Percentiles rank a stretch among this genome's conserved stretches.
These are phyloP conservation scores for Persicaria tinctoria DNA, from an alignment of 148 eudicot species.

Conservation along the genomic window DNA sequence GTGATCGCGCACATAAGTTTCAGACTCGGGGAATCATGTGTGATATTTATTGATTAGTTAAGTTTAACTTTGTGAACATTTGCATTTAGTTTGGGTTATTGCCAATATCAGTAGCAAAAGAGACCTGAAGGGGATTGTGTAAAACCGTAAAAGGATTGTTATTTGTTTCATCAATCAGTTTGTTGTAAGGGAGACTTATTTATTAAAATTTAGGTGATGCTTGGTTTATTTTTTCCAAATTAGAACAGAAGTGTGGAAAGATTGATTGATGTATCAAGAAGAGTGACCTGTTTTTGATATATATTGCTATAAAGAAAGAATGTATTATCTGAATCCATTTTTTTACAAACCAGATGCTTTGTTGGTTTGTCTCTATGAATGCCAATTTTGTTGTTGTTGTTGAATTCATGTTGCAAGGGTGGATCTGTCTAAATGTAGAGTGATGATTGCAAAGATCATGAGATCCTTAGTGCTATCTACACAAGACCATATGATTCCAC, in stretches of 20 bases:
- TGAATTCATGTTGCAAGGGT: too few species aligned
- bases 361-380: not conserved
- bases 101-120: not conserved
- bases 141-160: not conserved
- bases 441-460: too few species aligned
- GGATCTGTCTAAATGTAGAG: too few species aligned
- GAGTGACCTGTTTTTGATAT: not conserved
- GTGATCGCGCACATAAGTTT: not conserved
- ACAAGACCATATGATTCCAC: too few species aligned
- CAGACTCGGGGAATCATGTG: not conserved
- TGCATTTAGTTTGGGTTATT: not conserved
- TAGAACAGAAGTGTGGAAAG: not conserved
- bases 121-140: not conserved
- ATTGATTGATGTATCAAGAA: not conserved
- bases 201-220: not conserved
- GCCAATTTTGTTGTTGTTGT: not conserved
- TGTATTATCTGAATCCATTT: not conserved
- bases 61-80: not conserved
- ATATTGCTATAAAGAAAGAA: not conserved
- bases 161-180: too few species aligned
- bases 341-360: not conserved
- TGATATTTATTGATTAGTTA: not conserved
- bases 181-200: too few species aligned
- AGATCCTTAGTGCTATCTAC: too few species aligned
- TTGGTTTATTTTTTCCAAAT: not conserved